These are phyloP conservation scores for Daldinia decipiens DNA, from an alignment of 495 filamentous ascomycete genomes.

Conservation along the genomic window DNA sequence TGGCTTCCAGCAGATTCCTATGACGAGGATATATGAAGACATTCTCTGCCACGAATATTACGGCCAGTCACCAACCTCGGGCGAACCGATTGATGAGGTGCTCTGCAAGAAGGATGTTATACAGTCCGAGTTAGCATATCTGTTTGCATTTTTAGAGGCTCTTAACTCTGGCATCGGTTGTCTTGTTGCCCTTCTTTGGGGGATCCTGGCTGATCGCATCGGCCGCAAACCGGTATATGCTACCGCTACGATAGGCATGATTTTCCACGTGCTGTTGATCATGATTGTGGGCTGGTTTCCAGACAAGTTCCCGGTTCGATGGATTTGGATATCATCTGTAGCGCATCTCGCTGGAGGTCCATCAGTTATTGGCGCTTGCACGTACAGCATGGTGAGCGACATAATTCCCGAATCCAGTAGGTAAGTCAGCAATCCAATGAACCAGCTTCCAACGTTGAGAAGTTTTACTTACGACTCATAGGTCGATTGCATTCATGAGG, in stretches of 20 bases:
- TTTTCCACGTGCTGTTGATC: slow-evolving; percentile 49
- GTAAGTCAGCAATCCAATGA: slow-evolving; percentile 43
- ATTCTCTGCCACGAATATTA: slow-evolving; percentile 53
- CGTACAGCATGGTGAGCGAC: slow-evolving; percentile 68
- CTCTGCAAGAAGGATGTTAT: slow-evolving; percentile 50
- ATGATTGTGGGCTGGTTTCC: slow-evolving; percentile 54
- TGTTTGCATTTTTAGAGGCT: slow-evolving; percentile 45
- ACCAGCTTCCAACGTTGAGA: not conserved
- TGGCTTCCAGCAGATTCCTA: slow-evolving; percentile 42
- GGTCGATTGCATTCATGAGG: slow-evolving; percentile 64
- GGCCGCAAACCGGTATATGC: slow-evolving; percentile 57
- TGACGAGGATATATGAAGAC: slow-evolving; percentile 54
- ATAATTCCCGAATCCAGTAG: slow-evolving; percentile 64
- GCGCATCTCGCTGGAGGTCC: slow-evolving; percentile 63
- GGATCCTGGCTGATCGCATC: slow-evolving; percentile 48
- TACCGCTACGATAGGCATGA: slow-evolving; percentile 50
- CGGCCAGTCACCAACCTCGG: slow-evolving; percentile 27
- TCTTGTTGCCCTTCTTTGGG: slow-evolving; percentile 45
- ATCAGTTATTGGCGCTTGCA: slow-evolving; percentile 60
- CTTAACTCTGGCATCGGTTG: slow-evolving; percentile 38
- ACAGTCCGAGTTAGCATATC: slow-evolving; percentile 49
- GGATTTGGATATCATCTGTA: slow-evolving; percentile 64
- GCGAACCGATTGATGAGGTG: slow-evolving; percentile 46
- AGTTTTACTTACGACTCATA: slow-evolving; percentile 34
- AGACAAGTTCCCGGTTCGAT: slow-evolving; percentile 58